phyloP scores from a whole-genome alignment of 176 grass and related monocot genomes.

The Dendrocalamus sinicus region DNA sequence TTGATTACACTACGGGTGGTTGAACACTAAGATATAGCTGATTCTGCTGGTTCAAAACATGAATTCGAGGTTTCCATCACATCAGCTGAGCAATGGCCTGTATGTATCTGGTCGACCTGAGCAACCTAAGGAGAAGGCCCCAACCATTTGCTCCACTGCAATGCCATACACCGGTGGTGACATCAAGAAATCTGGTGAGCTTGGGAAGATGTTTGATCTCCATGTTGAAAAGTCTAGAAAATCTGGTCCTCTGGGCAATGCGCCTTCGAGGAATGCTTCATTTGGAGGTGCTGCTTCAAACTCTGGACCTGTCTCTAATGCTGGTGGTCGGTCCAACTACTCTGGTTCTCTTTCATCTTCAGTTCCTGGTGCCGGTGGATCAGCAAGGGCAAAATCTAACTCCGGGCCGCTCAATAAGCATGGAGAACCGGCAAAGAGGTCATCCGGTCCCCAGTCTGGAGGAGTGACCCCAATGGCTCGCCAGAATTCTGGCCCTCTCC shows the following conservation, averaged over 20 bases:
- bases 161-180: constrained; percentile 99
- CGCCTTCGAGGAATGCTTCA: constrained; percentile 66
- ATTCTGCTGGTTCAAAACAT: constrained; percentile 53
- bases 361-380: constrained; percentile 64
- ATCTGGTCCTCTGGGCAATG: constrained; percentile 77
- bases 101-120: constrained; percentile 94
- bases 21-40: constrained; percentile 37
- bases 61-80: constrained; percentile 84
- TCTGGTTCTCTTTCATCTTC: constrained; percentile 74
- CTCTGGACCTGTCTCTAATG: constrained; percentile 81
- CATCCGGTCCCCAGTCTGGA: constrained; percentile 92
- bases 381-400: constrained; percentile 82
- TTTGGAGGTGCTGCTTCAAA: constrained; percentile 69
- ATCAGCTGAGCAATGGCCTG: constrained; percentile 95
- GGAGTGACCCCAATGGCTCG: constrained; percentile 83
- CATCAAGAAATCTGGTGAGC: constrained; percentile 94
- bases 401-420: constrained; percentile 95
- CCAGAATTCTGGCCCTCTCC: constrained; percentile 85
- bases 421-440: constrained; percentile 80
- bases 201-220: constrained; percentile 98
- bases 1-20: constrained; percentile 23
- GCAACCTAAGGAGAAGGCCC: constrained; percentile 88
- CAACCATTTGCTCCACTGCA: constrained; percentile 70
- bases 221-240: constrained; percentile 94
- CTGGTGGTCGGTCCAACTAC: constrained; percentile 67